Evolutionary conservation across 73 alveolate genomes (phyloP).

Genomic region (Urostyla sp.): DNA sequence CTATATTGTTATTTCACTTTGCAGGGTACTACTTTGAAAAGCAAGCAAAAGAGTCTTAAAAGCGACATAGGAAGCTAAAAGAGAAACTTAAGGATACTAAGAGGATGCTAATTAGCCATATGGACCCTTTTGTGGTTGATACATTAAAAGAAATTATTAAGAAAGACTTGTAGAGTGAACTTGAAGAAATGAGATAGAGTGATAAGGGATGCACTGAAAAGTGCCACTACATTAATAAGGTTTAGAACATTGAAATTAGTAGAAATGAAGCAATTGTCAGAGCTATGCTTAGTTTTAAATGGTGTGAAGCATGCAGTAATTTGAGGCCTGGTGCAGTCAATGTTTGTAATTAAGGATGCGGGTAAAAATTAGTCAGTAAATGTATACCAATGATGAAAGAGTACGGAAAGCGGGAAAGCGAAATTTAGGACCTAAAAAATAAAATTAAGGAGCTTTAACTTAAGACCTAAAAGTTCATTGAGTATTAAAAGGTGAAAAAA

Average conservation of each 20-base stretch:
- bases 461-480: constrained; percentile 6
- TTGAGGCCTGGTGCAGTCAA: constrained; percentile 33
- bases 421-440: not conserved
- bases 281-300: constrained; percentile 8
- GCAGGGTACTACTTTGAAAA: constrained; percentile 5
- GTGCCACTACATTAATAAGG: constrained; percentile 13
- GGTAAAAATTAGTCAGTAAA: constrained; percentile 28
- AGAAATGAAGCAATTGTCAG: constrained; percentile 35
- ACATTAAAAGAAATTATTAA: constrained; percentile 36
- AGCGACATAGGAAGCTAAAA: constrained; percentile 13
- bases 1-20: not conserved
- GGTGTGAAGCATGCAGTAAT: constrained; percentile 48
- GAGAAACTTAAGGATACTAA: constrained; percentile 30
- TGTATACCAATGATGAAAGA: constrained; percentile 49
- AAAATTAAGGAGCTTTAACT: not conserved
- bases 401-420: constrained; percentile 38
- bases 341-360: constrained; percentile 49
- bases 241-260: constrained; percentile 14
- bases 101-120: constrained; percentile 16
- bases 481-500: constrained; percentile 36
- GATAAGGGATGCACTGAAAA: constrained; percentile 38
- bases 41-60: constrained; percentile 1
- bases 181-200: constrained; percentile 24
- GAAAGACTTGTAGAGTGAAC: constrained; percentile 43
- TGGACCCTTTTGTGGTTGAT: constrained; percentile 29